Evolutionary conservation across 352 stramenopile genomes (phyloP).

Genomic region (Phytophthora macrochlamydospora): DNA sequence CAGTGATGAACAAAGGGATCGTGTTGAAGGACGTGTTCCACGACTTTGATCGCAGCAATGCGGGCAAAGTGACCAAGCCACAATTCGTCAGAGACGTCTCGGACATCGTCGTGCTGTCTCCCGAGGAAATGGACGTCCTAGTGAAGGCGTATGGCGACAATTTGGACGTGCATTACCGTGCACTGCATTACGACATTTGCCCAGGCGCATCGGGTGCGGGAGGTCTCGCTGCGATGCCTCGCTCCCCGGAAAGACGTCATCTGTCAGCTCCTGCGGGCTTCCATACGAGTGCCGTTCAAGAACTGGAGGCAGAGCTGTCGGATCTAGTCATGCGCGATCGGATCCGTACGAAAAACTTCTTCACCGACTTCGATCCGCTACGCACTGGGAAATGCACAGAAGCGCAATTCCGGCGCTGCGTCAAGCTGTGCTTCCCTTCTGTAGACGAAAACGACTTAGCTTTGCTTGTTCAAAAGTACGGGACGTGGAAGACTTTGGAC

Average conservation of each 20-base stretch:
- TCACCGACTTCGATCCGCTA: conserved; percentile 82
- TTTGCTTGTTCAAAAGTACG: conserved; percentile 69
- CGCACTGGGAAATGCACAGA: conserved; percentile 78
- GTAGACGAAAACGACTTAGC: conserved; percentile 66
- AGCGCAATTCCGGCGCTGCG: conserved; percentile 77
- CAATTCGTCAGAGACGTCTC: conserved; percentile 80
- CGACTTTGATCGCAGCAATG: conserved; percentile 86
- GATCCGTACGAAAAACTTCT: conserved; percentile 87
- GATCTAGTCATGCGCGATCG: conserved; percentile 69
- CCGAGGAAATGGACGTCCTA: conserved; percentile 58
- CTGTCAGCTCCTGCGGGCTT: conserved; percentile 39
- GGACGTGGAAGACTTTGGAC: conserved; percentile 37
- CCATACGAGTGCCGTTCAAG: conserved; percentile 38
- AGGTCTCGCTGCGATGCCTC: conserved; percentile 27
- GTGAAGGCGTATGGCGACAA: conserved; percentile 77
- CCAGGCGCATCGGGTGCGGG: conserved; percentile 41
- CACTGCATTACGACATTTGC: conserved; percentile 74
- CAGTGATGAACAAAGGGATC: conserved; percentile 80
- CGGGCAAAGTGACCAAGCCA: conserved; percentile 79
- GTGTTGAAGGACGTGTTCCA: conserved; percentile 90
- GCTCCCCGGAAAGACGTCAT: conserved; percentile 61
- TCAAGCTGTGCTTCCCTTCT: conserved; percentile 79
- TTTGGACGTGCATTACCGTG: conserved; percentile 80
- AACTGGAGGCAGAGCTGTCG: conserved; percentile 63
- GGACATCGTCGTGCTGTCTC: conserved; percentile 61